Base-by-base conservation (phyloP, 352 stramenopile species). In the Globisporangium polare region DNA sequence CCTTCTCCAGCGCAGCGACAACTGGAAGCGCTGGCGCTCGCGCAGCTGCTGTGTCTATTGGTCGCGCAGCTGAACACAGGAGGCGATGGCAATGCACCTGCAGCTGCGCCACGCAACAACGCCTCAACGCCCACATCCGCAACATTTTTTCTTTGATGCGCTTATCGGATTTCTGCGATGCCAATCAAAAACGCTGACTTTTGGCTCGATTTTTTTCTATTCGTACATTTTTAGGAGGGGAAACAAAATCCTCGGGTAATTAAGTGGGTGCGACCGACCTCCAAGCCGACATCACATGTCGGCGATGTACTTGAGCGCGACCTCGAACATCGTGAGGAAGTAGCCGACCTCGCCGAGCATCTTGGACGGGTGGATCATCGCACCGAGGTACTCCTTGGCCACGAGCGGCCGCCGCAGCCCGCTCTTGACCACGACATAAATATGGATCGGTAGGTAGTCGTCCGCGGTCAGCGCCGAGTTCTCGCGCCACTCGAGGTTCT, bases 301-400 rank as follows among this genome's bases (percentile, higher is more conserved):
- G 52, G 79, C 84, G 72, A 95, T 84, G 71, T 93, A 95, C 71
- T 95, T 83, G 67, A 95, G 75, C 35, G 86, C 86, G 65, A 91
- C 86, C 56, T 92, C 83, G 43, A 95, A 93, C 83, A 95, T 92
- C 35, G 86, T 95, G 58, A 95, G 79, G 63, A 92, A 91, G 64
- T 95, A 95, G 26, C 86, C 86, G 27, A 90, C 77, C 62, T 95
- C 86, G 50, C 83, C 82, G 31, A 90, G 67, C 81, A 93, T 92
- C 67, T 88, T 75, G 20, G 76, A 89, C 60, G 86, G 86, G 61
- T 95, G 83, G 58, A 92, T 92, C 82, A 95, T 92, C 29, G 83
- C 78, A 13, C 80, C 80, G 35, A 95, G 61, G 35, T 86, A 75
- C 60, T 92, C 83, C 54, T 92, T 92, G 8, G 83, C 78, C 51